A percentile compares a stretch with the other conserved stretches of the same genome.
phyloP scores from a whole-genome alignment of 192 early-diverging fungal species.

The Coemansia sp. region DNA sequence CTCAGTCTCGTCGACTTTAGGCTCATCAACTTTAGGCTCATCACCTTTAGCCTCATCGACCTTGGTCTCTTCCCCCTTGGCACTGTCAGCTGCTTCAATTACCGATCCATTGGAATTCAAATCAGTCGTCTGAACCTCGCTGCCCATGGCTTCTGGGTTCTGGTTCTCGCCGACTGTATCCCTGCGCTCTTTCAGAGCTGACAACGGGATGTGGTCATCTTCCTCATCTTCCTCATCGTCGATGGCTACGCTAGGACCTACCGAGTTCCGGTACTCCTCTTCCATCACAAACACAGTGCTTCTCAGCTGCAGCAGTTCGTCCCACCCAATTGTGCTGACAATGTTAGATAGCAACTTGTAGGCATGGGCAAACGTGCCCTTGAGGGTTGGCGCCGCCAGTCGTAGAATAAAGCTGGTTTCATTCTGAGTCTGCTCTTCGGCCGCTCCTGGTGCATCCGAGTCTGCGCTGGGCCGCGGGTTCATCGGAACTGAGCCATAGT shows the following conservation, averaged over 20 bases:
- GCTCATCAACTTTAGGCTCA: not conserved
- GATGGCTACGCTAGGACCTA: constrained; percentile 20
- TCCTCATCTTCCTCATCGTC: constrained; percentile 42
- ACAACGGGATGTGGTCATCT: constrained; percentile 38
- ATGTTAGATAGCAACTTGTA: constrained; percentile 82
- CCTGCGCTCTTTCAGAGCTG: constrained; percentile 27
- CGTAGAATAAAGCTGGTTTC: constrained; percentile 65
- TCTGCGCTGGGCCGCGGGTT: constrained; percentile 34
- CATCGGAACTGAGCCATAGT: constrained; percentile 32
- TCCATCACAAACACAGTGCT: constrained; percentile 98
- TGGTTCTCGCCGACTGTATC: not conserved
- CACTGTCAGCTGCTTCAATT: constrained; percentile 3
- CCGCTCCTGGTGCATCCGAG: constrained; percentile 34
- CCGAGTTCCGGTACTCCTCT: constrained; percentile 84
- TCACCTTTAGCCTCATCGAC: not conserved
- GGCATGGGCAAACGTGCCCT: constrained; percentile 91
- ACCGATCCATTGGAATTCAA: not conserved
- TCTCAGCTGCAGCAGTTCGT: constrained; percentile 84
- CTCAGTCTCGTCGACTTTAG: not conserved
- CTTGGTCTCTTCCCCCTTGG: constrained; percentile 8
- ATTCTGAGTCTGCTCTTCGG: constrained; percentile 47
- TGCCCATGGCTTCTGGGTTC: constrained; percentile 3
- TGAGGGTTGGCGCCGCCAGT: constrained; percentile 84
- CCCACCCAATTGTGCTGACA: constrained; percentile 89
- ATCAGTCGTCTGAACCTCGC: constrained; percentile 5